Evolutionary conservation across 2,329 filamentous ascomycete species (phyloP), one percentile per base, ranked within the genome.

Genomic region (Exophiala phaeomuriformis): DNA sequence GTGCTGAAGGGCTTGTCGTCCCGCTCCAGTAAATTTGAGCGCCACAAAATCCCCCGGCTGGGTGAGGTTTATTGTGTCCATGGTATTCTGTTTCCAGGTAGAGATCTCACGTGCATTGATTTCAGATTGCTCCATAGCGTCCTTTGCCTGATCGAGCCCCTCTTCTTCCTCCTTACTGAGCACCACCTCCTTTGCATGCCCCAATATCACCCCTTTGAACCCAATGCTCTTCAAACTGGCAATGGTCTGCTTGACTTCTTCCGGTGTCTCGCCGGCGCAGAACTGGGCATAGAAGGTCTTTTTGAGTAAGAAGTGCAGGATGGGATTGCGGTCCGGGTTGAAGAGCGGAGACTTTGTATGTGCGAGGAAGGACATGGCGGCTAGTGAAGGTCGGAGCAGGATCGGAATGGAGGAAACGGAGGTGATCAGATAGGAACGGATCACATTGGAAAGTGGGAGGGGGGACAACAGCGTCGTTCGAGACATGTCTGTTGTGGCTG

Each of bases 201-300:
- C 84, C 44, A 95, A 76, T 51, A 95, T 89, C 4, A 95, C 86
- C 8, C 90, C 90, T 28, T 80, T 81, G 66, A 88, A 95, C 1
- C 90, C 90, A 42, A 91, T 82, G 32, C 75, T 69, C 68, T 88
- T 87, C 6, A 95, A 75, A 1, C 77, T 73, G 1, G 76, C 66
- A 31, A 89, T 80, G 0, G 85, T 90, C 31, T 67, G 70, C 40
- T 75, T 73, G 1, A 94, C 85, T 69, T 95, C 87, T 1, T 68
- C 64, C 0, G 78, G 75, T 46, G 80, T 85, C 70, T 90, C 86
- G 30, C 90, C 90, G 0, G 88, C 88, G 69, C 90, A 96, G 70
- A 95, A 96, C 64, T 96, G 90, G 28, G 83, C 82, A 68, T 95
- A 95, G 64, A 95, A 90, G 0, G 88, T 94, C 66, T 83, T 80